Conservation (phyloP, 306 rosid species). For the Fragaria nilgerrensis region DNA sequence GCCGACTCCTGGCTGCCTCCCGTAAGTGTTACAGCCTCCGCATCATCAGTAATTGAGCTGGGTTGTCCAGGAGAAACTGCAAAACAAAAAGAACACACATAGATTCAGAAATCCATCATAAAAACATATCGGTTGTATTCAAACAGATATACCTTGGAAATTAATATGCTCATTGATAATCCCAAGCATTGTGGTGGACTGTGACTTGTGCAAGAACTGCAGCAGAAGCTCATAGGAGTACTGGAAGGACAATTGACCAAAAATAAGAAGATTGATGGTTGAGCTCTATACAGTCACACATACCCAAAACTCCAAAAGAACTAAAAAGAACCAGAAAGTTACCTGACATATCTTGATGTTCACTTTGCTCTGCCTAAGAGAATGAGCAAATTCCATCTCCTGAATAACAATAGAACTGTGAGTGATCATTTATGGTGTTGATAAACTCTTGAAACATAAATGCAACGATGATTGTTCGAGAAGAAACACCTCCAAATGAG, state of each 20-base stretch:
- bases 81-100: constrained; percentile 15
- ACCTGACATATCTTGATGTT: constrained; percentile 96
- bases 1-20: constrained; percentile 89
- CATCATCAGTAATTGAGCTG: constrained; percentile 79
- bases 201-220: constrained; percentile 77
- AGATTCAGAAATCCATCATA: neutral
- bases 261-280: constrained; percentile 12
- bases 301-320: constrained; percentile 11
- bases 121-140: neutral
- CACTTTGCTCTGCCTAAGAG: constrained; percentile 85
- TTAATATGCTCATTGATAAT: constrained; percentile 83
- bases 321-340: constrained; percentile 26
- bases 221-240: constrained; percentile 89
- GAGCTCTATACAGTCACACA: constrained; percentile 3
- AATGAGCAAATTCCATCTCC: constrained; percentile 99
- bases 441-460: neutral
- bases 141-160: constrained; percentile 71
- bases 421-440: constrained; percentile 7
- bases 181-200: constrained; percentile 82
- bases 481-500: constrained; percentile 67
- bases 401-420: constrained; percentile 25
- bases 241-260: constrained; percentile 43
- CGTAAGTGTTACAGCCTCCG: constrained; percentile 75
- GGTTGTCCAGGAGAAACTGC: constrained; percentile 89
- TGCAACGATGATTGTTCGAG: neutral